Evolutionary conservation across 2,329 filamentous ascomycete genomes (phyloP).

Genomic region (Fusarium sp.): DNA sequence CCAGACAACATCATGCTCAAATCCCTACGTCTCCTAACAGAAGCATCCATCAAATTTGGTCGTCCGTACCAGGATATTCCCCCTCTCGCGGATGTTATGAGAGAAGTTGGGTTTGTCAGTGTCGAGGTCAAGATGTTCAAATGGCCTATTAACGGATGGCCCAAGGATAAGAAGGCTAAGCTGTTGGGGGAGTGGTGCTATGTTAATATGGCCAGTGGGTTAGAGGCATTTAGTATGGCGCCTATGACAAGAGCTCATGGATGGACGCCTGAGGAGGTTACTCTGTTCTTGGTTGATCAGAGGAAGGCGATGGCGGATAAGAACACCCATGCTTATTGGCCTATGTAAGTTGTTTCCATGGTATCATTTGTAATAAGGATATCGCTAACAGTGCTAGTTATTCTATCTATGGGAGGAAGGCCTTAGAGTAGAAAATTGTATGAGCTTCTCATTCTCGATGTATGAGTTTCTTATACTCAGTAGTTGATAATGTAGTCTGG

Average conservation of each 20-base stretch:
- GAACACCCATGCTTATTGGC: slow-evolving; percentile 25
- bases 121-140: slow-evolving; percentile 26
- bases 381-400: not conserved
- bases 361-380: too few relatives aligned
- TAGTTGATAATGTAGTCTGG: too few relatives aligned
- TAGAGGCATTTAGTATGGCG: slow-evolving; percentile 38
- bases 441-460: too few relatives aligned
- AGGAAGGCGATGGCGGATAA: slow-evolving; percentile 23
- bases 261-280: slow-evolving; percentile 21
- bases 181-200: slow-evolving; percentile 31
- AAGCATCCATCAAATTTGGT: slow-evolving; percentile 42
- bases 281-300: slow-evolving; percentile 22
- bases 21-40: slow-evolving; percentile 34
- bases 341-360: slow-evolving; percentile 7
- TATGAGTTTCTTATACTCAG: too few relatives aligned
- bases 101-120: slow-evolving; percentile 35
- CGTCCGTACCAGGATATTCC: slow-evolving; percentile 28
- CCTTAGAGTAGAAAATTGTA: not conserved
- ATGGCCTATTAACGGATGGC: slow-evolving; percentile 39
- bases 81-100: slow-evolving; percentile 24
- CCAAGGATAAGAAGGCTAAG: slow-evolving; percentile 29
- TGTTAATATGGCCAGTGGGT: slow-evolving; percentile 19
- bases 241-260: slow-evolving; percentile 28
- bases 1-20: slow-evolving; percentile 29
- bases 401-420: slow-evolving; percentile 25